Base-by-base conservation (phyloP, 176 grass and related monocot species). In the Bonia amplexicaulis region DNA sequence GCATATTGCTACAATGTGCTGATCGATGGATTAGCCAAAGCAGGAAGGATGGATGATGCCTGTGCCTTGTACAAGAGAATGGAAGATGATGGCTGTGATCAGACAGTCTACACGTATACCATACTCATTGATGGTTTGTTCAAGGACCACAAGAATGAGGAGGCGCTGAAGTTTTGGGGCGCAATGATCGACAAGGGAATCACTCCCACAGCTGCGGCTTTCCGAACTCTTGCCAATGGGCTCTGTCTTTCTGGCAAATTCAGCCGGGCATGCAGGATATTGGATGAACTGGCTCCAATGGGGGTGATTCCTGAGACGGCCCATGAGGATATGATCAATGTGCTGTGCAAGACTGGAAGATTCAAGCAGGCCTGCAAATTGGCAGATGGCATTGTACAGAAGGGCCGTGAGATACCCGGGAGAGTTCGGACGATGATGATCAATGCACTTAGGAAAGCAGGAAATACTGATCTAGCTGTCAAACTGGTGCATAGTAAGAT, bases 161-260 rank as follows among this genome's bases (percentile, higher is more conserved):
- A 96, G 81, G 91, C 91, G 3, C 27, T 94, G 15, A 96, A 96
- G 76, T 29, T 96, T 13, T 96, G n/a, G n/a, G n/a, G n/a, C n/a
- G n/a, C n/a, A 2, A 99, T 96, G 96, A 92, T 99, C 19, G 90
- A 96, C 42, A 99, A 94, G 57, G 96, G 96, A 52, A 92, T 94
- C 73, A 79, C 91, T 14, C 96, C 96, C 57, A 96, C 93, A 67
- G 55, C 84, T 78, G 88, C 96, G 14, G 77, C 93, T 37, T 96
- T 95, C 75, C 85, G 96, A 17, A 86, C 77, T 80, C 89, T 98
- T 35, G 89, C 96, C 7, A 94, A 31, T 44, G 93, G 96, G 2
- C 90, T 92, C 9, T 99, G 91, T 71, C 90, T 96, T 68, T 95
- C 91, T 46, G 96, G 96, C 13, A 98, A 98, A 80, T 98, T 94